Base-by-base conservation (phyloP, 148 eudicot genomes). In the Silene latifolia region DNA sequence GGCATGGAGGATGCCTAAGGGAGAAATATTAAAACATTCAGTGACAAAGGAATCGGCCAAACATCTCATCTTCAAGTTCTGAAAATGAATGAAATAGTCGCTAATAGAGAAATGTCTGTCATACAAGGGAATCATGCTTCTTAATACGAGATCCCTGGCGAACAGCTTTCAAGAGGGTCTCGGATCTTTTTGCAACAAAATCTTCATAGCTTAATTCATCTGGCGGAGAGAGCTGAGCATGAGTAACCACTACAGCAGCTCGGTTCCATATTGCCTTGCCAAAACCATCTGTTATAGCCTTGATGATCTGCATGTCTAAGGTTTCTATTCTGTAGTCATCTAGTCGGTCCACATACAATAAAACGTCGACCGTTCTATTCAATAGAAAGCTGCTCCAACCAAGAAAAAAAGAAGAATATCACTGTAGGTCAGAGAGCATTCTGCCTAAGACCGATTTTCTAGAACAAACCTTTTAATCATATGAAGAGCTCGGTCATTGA, bases 211-310 rank as follows among this genome's bases (percentile, higher is more conserved):
- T 86, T 87, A 95, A 89, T 56, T 85, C 93, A 88, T 95, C 99
- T 0, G 97, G 97, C 21, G 99, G 99, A 13, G 97, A 90, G 71
- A 95, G 87, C 76, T 90, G 98, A 78, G 96, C 97, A 90, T 95
- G 98, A 56, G 93, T 90, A 39, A 95, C 85, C 80, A 95, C 92
- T 51, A 94, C 83, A 72, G 86, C 61, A 74, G 96, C 97, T 83
- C 92, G 83, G 39, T 76, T 81, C 98, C 98, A 94, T 80, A 94
- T 91, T 74, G 72, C 82, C 74, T 86, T 90, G 48, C 98, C 98
- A 82, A 94, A 94, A 80, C 87, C 87, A 71, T 88, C 89, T 3
- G 96, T 85, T 74, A 94, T 89, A 46, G 90, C 96, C 78, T 76
- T 86, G 80, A 92, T 87, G 63, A 92, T 78, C 71, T 92, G 98